These are phyloP conservation scores for Stephanodiscus triporus DNA, from an alignment of 108 stramenopile species.

Conservation along the genomic window DNA sequence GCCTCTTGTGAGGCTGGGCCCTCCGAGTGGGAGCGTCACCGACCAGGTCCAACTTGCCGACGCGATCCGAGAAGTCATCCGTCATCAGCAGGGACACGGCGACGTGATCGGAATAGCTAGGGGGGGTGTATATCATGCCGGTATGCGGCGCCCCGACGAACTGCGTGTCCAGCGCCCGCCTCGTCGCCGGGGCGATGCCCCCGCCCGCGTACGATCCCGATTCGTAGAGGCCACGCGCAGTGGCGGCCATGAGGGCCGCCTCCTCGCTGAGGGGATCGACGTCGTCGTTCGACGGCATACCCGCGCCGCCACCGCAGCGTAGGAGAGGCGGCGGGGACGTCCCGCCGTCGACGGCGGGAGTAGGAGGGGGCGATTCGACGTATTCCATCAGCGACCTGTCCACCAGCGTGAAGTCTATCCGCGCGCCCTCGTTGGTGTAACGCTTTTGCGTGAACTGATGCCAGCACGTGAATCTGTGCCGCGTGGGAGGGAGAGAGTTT, in stretches of 20 bases:
- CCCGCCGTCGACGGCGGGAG: neutral
- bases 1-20: slow-evolving; percentile 90
- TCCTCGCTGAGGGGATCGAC: slow-evolving; percentile 63
- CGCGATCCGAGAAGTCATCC: slow-evolving; percentile 13
- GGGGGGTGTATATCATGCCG: slow-evolving; percentile 92
- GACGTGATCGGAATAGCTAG: slow-evolving; percentile 90
- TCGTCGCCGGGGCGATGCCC: slow-evolving; percentile 73
- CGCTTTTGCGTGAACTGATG: slow-evolving; percentile 84
- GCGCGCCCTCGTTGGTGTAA: slow-evolving; percentile 81
- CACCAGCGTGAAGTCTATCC: slow-evolving; percentile 91
- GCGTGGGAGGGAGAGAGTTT: neutral
- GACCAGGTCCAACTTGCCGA: slow-evolving; percentile 33
- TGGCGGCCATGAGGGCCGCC: slow-evolving; percentile 81
- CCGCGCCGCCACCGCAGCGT: slow-evolving; percentile 51
- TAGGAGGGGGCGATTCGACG: slow-evolving; percentile 31
- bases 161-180: slow-evolving; percentile 75
- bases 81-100: slow-evolving; percentile 80
- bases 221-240: slow-evolving; percentile 73
- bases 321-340: slow-evolving; percentile 1
- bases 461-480: slow-evolving; percentile 86
- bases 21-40: slow-evolving; percentile 61
- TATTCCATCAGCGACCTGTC: slow-evolving; percentile 57
- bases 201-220: slow-evolving; percentile 84
- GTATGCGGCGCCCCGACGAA: slow-evolving; percentile 80
- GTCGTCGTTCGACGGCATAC: slow-evolving; percentile 12